Conservation (phyloP, 2,329 filamentous ascomycete species). For the Penicillium sp. region DNA sequence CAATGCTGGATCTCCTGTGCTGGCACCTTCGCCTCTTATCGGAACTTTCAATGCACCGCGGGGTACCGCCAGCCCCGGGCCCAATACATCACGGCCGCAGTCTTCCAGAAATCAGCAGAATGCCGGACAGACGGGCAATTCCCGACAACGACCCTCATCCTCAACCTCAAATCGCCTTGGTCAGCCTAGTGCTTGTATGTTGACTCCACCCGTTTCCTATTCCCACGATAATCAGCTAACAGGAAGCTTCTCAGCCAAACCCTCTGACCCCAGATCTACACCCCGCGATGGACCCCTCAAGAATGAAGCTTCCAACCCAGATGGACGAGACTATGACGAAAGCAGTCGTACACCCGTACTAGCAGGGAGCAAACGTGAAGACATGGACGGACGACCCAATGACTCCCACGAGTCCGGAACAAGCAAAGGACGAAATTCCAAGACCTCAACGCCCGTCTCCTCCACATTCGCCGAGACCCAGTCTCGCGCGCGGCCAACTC, state of each 20-base stretch:
- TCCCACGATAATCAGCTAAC: conserved; percentile 24
- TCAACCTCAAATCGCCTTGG: conserved; percentile 55
- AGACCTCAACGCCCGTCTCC: conserved; percentile 40
- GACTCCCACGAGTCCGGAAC: conserved; percentile 34
- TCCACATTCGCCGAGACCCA: conserved; percentile 33
- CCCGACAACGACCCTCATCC: conserved; percentile 54
- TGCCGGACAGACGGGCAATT: conserved; percentile 58
- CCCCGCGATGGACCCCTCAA: conserved; percentile 47
- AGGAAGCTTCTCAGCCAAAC: conserved; percentile 27
- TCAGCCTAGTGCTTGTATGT: conserved; percentile 48
- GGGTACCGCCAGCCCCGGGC: conserved; percentile 56
- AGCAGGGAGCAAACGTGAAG: conserved; percentile 33
- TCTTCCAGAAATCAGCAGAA: conserved; percentile 71
- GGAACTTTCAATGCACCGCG: conserved; percentile 59
- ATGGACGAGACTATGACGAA: conserved; percentile 31
- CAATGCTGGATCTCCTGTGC: conserved; percentile 60
- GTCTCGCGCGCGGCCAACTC: conserved; percentile 33
- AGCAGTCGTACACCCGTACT: conserved; percentile 14
- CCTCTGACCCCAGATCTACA: conserved; percentile 48
- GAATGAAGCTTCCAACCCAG: conserved; percentile 33
- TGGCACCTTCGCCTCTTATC: conserved; percentile 70
- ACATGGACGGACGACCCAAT: conserved; percentile 29
- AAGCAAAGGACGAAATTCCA: conserved; percentile 36
- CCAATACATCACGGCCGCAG: conserved; percentile 55
- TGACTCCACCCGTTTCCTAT: conserved; percentile 28